Evolutionary conservation across 129 eudicot species (phyloP), one percentile per base, ranked within the genome.

Genomic region (Rutidosis leptorrhynchoides): DNA sequence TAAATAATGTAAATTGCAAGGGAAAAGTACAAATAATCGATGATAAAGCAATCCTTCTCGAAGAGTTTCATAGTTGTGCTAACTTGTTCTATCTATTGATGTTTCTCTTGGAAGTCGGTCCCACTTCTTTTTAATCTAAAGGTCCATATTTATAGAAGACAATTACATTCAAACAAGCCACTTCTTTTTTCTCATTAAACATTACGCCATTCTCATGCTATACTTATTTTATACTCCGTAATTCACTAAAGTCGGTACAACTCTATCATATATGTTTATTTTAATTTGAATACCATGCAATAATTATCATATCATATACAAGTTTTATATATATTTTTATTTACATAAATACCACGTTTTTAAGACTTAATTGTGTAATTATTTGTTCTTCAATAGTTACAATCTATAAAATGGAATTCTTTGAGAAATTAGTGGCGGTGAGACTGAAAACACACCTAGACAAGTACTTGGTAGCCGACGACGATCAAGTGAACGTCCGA

Each of bases 401-500:
- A 25, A 70, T 16, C 15, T 40, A 40, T 0, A 16, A 63, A 55
- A 90, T 90, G 97, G 97, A 90, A 29, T 78, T 87, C 58, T 81
- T 87, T 61, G 49, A 55, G 45, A 79, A 90, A 64, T 26, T 85
- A 14, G 64, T 48, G 33, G 96, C 85, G 7, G 91, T 92, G 0
- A 83, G 67, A 52, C 84, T 92, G 4, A 80, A 68, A 25, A 83
- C 84, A 49, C 98, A 85, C 79, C 62, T 75, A 0, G 80, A 85
- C 69, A 84, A 88, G 51, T 92, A 83, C 75, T 71, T 92, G 4
- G 75, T 85, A 4, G 96, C 96, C 64, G 91, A 72, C 45, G 98
- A 82, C 53, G 87, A 92, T 70, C 80, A 80, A 5, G 12, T 42
- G 7, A 80, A 79, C 61, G 87, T 86, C 73, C 89, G 95, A 7